Conservation (phyloP, 192 early-diverging fungal species). For the Jimgerdemannia flammicorona region DNA sequence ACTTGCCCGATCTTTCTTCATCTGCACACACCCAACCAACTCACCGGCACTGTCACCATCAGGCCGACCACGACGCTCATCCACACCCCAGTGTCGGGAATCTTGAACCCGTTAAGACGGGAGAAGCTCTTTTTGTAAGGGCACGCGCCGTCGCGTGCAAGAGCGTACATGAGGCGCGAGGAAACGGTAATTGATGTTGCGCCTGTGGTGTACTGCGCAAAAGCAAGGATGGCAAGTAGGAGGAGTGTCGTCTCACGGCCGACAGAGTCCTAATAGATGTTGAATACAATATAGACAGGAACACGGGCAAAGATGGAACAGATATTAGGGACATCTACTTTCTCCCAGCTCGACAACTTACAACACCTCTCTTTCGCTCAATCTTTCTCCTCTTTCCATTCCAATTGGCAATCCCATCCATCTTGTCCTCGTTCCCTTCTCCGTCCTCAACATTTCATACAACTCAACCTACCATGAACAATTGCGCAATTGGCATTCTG, state of each 20-base stretch:
- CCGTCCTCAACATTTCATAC: background rate
- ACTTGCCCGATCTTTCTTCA: background rate
- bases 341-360: too few species aligned
- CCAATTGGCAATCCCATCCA: too few species aligned
- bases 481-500: constrained; percentile 26
- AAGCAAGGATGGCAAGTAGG: constrained; percentile 38
- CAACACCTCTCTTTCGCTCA: too few species aligned
- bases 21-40: background rate
- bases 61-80: background rate
- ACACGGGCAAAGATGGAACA: background rate
- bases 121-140: constrained; percentile 23
- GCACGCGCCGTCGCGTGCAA: constrained; percentile 47
- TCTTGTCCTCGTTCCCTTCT: background rate
- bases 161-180: constrained; percentile 45
- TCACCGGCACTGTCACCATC: background rate
- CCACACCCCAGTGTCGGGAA: background rate
- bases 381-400: too few species aligned
- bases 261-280: constrained; percentile 35
- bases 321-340: too few species aligned
- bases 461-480: constrained; percentile 17
- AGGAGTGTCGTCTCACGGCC: constrained; percentile 31
- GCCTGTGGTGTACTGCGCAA: constrained; percentile 43
- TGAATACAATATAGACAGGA: background rate
- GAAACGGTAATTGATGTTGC: constrained; percentile 36
- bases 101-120: background rate